A percentile compares a stretch with the other conserved stretches of the same genome.
phyloP scores from a whole-genome alignment of 768 basidiomycete species.

The Naganishia vaughanmartiniae region DNA sequence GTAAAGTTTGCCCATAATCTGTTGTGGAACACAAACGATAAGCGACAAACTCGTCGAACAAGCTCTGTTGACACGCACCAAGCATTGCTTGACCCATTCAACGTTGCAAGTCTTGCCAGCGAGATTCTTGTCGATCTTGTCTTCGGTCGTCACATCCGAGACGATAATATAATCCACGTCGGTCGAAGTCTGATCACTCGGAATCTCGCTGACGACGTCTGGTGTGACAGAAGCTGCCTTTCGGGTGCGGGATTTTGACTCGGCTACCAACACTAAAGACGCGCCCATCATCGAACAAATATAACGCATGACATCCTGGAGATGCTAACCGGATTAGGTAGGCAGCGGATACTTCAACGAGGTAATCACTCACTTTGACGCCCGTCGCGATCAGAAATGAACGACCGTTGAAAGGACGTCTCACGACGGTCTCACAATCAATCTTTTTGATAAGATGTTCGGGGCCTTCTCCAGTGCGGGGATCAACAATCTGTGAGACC shows the following conservation, averaged over 20 bases:
- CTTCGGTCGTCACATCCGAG: constrained; percentile 15
- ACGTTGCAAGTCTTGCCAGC: constrained; percentile 34
- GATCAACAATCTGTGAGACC: constrained; percentile 58
- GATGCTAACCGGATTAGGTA: neutral
- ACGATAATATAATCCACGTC: constrained; percentile 33
- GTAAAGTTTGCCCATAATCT: constrained; percentile 38
- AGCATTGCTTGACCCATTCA: constrained; percentile 47
- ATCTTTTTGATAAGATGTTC: constrained; percentile 4
- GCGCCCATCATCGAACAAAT: constrained; percentile 80
- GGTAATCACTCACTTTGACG: constrained; percentile 3
- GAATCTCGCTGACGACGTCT: constrained; percentile 13
- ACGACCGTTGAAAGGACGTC: constrained; percentile 24
- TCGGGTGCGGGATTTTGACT: neutral
- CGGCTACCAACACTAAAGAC: constrained; percentile 54
- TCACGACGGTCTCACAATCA: constrained; percentile 1
- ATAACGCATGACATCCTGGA: constrained; percentile 57
- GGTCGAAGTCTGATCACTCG: constrained; percentile 37
- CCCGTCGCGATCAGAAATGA: constrained; percentile 2
- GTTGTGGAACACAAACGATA: neutral
- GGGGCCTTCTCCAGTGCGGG: constrained; percentile 56
- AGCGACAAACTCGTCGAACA: neutral
- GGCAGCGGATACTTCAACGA: constrained; percentile 41
- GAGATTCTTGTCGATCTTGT: constrained; percentile 11
- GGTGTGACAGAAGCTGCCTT: constrained; percentile 13
- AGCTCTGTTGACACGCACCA: constrained; percentile 38